Evolutionary conservation across 2,329 filamentous ascomycete genomes (phyloP).

Genomic region (Penicillium sp.): DNA sequence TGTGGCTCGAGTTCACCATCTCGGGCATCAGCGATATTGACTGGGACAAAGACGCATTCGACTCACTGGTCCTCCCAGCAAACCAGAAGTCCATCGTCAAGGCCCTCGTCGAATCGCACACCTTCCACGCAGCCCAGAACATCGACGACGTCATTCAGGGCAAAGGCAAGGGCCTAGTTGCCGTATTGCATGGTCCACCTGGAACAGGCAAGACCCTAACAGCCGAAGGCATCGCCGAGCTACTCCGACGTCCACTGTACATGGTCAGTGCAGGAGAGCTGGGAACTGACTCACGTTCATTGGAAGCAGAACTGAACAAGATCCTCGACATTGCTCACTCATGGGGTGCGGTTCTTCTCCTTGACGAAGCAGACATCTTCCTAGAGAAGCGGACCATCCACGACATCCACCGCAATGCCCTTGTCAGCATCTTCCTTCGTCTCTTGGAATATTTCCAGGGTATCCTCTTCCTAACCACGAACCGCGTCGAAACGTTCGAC

Average conservation of each 20-base stretch:
- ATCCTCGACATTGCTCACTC: constrained; percentile 83
- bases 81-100: constrained; percentile 70
- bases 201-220: constrained; percentile 89
- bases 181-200: constrained; percentile 79
- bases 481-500: constrained; percentile 83
- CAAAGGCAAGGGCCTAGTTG: constrained; percentile 82
- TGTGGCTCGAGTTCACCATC: constrained; percentile 86
- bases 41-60: constrained; percentile 82
- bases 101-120: constrained; percentile 80
- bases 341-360: constrained; percentile 81
- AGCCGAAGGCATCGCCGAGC: constrained; percentile 80
- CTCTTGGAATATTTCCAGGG: constrained; percentile 90
- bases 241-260: constrained; percentile 79
- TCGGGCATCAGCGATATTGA: constrained; percentile 76
- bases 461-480: constrained; percentile 86
- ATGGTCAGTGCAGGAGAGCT: constrained; percentile 81
- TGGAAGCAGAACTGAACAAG: constrained; percentile 77
- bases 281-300: constrained; percentile 70
- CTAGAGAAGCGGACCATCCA: constrained; percentile 79
- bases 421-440: constrained; percentile 84
- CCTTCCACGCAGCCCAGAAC: constrained; percentile 75
- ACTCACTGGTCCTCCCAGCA: constrained; percentile 71
- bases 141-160: constrained; percentile 82
- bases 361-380: constrained; percentile 85
- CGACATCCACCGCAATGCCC: constrained; percentile 80